phyloP scores from a whole-genome alignment of 2,329 filamentous ascomycete species.

The Parastagonospora avenae region DNA sequence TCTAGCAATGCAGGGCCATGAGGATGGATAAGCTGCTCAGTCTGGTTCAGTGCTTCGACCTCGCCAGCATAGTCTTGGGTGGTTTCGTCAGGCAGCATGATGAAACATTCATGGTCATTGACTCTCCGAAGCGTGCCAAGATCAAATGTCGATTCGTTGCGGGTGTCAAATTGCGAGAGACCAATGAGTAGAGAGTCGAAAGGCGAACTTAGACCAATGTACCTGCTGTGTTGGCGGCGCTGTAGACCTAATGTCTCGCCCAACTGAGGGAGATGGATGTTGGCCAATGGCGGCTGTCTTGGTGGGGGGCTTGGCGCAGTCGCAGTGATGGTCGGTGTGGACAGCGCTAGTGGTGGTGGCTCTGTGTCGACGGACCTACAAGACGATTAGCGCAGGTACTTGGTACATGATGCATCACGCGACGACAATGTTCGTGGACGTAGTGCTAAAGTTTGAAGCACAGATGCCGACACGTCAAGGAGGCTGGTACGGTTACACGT shows the following conservation, averaged over 20 bases:
- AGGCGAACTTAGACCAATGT: slow-evolving; percentile 81
- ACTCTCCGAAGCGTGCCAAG: slow-evolving; percentile 71
- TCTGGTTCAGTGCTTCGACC: slow-evolving; percentile 68
- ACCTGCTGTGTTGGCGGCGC: slow-evolving; percentile 77
- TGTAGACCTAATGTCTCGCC: slow-evolving; percentile 71
- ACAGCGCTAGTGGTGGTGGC: slow-evolving; percentile 47
- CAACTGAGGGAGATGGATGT: slow-evolving; percentile 43
- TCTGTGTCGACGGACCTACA: slow-evolving; percentile 46
- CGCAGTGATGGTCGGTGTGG: slow-evolving; percentile 48
- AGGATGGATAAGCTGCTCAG: slow-evolving; percentile 76
- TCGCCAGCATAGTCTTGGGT: slow-evolving; percentile 75
- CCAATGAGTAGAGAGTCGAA: slow-evolving; percentile 85
- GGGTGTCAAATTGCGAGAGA: slow-evolving; percentile 77
- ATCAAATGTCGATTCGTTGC: slow-evolving; percentile 77
- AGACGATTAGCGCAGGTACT: slow-evolving; percentile 29
- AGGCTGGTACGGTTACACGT: slow-evolving; percentile 15
- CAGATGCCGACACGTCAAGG: neutral
- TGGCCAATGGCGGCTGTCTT: slow-evolving; percentile 36
- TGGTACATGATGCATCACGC: slow-evolving; percentile 5
- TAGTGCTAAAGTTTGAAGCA: too few species aligned
- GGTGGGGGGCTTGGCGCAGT: slow-evolving; percentile 46
- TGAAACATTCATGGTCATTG: slow-evolving; percentile 77
- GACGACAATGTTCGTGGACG: neutral
- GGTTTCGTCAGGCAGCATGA: slow-evolving; percentile 75
- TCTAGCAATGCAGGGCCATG: slow-evolving; percentile 79